Conservation (phyloP, 805 yeast species). For the Yarrowia divulgata region DNA sequence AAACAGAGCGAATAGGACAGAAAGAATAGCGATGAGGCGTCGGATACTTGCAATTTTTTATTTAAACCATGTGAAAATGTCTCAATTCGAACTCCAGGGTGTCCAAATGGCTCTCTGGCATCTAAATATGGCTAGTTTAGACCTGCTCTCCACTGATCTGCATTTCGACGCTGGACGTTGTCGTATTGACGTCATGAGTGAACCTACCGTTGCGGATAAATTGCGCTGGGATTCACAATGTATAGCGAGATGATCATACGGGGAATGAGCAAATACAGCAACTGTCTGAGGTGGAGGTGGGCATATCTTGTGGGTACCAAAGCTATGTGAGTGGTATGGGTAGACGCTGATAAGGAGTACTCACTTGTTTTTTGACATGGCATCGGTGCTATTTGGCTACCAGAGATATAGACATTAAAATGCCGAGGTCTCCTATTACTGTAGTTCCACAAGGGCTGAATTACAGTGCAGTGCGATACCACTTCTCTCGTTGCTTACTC, state of each 20-base stretch:
- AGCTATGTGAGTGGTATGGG: no score
- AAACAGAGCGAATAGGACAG: background rate
- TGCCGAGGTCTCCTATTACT: no score
- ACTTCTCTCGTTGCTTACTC: no score
- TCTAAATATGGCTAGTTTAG: background rate
- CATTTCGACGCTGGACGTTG: background rate
- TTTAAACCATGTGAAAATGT: background rate
- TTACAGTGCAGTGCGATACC: no score
- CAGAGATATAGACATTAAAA: no score
- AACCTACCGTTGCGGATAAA: slow-evolving; percentile 1
- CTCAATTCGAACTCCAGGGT: background rate
- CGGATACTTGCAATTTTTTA: background rate
- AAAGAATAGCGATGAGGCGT: background rate
- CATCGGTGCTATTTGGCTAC: no score
- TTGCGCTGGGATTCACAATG: background rate
- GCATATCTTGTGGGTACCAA: background rate
- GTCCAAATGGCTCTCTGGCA: background rate
- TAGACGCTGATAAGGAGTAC: no score
- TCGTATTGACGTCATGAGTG: slow-evolving; percentile 4
- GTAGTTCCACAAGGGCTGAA: no score
- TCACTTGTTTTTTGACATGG: no score
- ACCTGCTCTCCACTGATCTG: background rate
- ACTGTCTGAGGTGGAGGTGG: background rate
- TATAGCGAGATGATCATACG: background rate
- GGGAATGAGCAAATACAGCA: background rate